Conservation (phyloP, 192 early-diverging fungal species). For the Podila verticillata region DNA sequence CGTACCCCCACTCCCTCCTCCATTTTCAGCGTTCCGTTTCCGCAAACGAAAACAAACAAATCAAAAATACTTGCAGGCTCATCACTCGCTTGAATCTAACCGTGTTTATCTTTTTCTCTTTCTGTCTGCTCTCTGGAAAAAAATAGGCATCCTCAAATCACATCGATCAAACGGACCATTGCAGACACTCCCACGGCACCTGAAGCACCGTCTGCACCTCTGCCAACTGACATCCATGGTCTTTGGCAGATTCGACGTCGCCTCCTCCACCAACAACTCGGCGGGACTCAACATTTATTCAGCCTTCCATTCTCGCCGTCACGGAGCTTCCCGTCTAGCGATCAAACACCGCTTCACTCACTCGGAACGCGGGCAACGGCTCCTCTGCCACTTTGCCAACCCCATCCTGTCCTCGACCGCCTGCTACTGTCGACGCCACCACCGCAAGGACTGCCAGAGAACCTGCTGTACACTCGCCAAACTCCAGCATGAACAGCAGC, state of each 20-base stretch:
- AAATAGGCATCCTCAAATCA: slow-evolving; percentile 47
- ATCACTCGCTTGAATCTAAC: neutral
- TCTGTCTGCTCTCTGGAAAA: slow-evolving; percentile 6
- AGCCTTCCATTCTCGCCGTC: slow-evolving; percentile 50
- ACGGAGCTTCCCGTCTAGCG: slow-evolving; percentile 41
- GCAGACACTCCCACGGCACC: slow-evolving; percentile 39
- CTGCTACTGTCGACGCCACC: slow-evolving; percentile 57
- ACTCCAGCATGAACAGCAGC: slow-evolving; percentile 47
- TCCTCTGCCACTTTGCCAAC: slow-evolving; percentile 14
- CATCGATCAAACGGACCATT: slow-evolving; percentile 46
- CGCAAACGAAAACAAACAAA: neutral
- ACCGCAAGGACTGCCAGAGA: slow-evolving; percentile 47
- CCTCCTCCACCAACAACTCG: slow-evolving; percentile 42
- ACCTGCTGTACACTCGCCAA: slow-evolving; percentile 48
- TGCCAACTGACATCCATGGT: slow-evolving; percentile 64
- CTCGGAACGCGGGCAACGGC: slow-evolving; percentile 21
- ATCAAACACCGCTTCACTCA: slow-evolving; percentile 30
- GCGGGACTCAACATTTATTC: slow-evolving; percentile 49
- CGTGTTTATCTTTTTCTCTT: neutral
- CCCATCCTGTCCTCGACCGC: slow-evolving; percentile 39
- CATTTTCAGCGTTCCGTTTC: too few species aligned
- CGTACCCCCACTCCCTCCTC: too few species aligned
- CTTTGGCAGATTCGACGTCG: slow-evolving; percentile 63
- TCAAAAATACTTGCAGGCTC: neutral
- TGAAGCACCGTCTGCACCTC: slow-evolving; percentile 62